Evolutionary conservation across 495 filamentous ascomycete species (phyloP).

Genomic region (Talaromyces proteolyticus): DNA sequence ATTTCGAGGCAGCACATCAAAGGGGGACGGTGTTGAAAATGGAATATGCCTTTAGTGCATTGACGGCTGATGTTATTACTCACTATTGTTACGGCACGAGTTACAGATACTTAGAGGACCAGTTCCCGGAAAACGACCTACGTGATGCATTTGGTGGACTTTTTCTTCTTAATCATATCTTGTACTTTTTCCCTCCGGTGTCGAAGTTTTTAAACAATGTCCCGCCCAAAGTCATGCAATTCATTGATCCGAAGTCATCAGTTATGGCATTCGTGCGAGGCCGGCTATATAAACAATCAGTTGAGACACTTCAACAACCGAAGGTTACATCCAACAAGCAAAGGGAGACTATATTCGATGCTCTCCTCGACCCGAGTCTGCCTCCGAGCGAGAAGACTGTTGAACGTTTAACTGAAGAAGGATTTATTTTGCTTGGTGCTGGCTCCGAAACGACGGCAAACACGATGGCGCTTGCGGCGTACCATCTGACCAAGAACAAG

Average conservation of each 20-base stretch:
- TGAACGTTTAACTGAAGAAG: conserved; percentile 32
- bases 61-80: conserved; percentile 22
- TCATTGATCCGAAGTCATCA: conserved; percentile 7
- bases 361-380: conserved; percentile 6
- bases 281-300: conserved; percentile 4
- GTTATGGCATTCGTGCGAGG: conserved; percentile 8
- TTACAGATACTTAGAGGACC: conserved; percentile 16
- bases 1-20: conserved; percentile 1
- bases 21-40: conserved; percentile 5
- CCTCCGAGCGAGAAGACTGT: conserved; percentile 13
- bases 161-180: conserved; percentile 9
- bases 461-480: conserved; percentile 13
- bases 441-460: conserved; percentile 37
- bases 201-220: conserved; percentile 9
- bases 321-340: background rate
- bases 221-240: conserved; percentile 8
- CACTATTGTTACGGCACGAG: conserved; percentile 19
- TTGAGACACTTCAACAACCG: background rate
- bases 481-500: conserved; percentile 8
- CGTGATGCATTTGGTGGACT: conserved; percentile 18
- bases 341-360: conserved; percentile 1
- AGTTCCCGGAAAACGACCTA: conserved; percentile 16
- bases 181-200: conserved; percentile 15
- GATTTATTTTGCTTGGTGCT: conserved; percentile 25
- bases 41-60: conserved; percentile 7